These are phyloP conservation scores for Silene conica DNA, from an alignment of 148 eudicot genomes.

Conservation along the genomic window DNA sequence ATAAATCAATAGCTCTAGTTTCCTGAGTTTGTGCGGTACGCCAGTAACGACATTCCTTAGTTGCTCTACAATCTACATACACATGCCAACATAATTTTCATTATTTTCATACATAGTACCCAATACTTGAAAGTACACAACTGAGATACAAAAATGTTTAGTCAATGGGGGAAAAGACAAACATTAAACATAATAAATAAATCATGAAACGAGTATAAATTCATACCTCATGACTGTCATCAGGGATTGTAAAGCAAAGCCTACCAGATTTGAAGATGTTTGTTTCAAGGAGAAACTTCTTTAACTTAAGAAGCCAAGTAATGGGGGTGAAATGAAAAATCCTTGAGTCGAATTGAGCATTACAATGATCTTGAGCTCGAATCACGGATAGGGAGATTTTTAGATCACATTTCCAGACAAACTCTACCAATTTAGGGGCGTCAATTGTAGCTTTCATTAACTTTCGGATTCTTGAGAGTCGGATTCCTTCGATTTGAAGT, in stretches of 20 bases:
- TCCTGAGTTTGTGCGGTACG: too few relatives aligned
- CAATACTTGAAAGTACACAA: background rate
- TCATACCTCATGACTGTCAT: too few relatives aligned
- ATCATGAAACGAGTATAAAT: too few relatives aligned
- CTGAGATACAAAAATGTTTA: background rate
- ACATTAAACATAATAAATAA: background rate
- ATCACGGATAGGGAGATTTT: background rate
- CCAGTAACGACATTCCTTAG: too few relatives aligned
- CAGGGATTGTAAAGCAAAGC: too few relatives aligned
- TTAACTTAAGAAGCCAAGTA: conserved; percentile 9
- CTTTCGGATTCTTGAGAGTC: too few relatives aligned
- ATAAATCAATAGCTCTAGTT: too few relatives aligned
- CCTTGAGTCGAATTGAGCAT: background rate
- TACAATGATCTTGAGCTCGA: conserved; percentile 3
- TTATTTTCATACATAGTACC: background rate
- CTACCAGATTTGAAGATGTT: conserved; percentile 1
- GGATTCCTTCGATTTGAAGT: background rate
- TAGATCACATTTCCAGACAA: conserved; percentile 9
- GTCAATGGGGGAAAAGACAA: too few relatives aligned
- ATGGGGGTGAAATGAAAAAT: too few relatives aligned
- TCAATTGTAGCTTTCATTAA: background rate
- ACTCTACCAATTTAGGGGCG: conserved; percentile 8
- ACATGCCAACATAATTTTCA: too few relatives aligned
- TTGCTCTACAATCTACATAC: too few relatives aligned
- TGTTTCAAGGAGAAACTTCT: conserved; percentile 2